These are phyloP conservation scores for Coemansia reversa DNA, from an alignment of 192 early-diverging fungal species.

Conservation along the genomic window DNA sequence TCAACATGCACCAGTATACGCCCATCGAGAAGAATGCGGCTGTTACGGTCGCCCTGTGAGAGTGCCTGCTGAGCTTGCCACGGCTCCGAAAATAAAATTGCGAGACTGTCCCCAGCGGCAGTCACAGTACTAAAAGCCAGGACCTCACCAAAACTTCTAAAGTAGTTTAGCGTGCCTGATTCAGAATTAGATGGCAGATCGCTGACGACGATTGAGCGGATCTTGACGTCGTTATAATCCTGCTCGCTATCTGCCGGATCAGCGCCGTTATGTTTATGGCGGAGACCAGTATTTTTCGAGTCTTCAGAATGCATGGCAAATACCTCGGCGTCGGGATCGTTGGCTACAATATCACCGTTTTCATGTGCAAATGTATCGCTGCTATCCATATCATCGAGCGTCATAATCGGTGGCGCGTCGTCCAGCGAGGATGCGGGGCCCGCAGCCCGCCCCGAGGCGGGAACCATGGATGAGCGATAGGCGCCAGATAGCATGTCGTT, in stretches of 20 bases:
- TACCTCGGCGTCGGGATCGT: conserved; percentile 12
- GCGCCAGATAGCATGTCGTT: conserved; percentile 54
- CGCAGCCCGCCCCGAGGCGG: conserved; percentile 2
- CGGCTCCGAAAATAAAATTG: conserved; percentile 43
- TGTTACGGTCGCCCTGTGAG: conserved; percentile 22
- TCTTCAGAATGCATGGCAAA: conserved; percentile 4
- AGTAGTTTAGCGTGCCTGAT: conserved; percentile 37
- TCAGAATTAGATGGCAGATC: conserved; percentile 34
- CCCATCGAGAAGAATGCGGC: conserved; percentile 31
- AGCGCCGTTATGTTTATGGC: conserved; percentile 2
- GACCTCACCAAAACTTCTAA: conserved; percentile 36
- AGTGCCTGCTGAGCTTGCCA: conserved; percentile 53
- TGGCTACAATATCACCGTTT: not conserved
- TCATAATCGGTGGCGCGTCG: conserved; percentile 47
- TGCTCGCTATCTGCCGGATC: conserved; percentile 15
- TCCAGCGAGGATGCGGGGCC: conserved; percentile 29
- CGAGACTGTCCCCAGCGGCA: conserved; percentile 21
- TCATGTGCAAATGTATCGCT: conserved; percentile 6
- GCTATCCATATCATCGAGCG: conserved; percentile 44
- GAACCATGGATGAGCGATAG: conserved; percentile 21
- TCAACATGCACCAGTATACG: conserved; percentile 22
- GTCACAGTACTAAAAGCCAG: conserved; percentile 35
- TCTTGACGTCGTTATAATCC: conserved; percentile 39
- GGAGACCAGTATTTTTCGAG: not conserved
- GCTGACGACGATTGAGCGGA: conserved; percentile 34